Percentiles rank a stretch among this genome's conserved stretches.
phyloP scores from a whole-genome alignment of 371 early-diverging fungal species.

The Mucor saturninus region DNA sequence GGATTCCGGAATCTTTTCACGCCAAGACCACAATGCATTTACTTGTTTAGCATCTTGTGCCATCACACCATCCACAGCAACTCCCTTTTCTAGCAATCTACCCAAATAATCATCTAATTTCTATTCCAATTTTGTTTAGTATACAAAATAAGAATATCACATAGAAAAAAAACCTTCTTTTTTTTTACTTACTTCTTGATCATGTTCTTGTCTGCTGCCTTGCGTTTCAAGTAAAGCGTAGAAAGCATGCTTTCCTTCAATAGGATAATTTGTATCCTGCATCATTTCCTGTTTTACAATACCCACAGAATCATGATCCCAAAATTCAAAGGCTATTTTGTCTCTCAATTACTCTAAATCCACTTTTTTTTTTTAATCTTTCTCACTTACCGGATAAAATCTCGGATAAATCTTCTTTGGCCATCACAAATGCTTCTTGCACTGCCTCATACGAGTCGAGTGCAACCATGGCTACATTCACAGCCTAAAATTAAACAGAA shows the following conservation, averaged over 20 bases:
- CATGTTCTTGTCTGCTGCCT: slow-evolving; percentile 81
- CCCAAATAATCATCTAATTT: slow-evolving; percentile 67
- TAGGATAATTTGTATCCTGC: slow-evolving; percentile 73
- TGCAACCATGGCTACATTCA: slow-evolving; percentile 50
- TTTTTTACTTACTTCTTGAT: slow-evolving; percentile 54
- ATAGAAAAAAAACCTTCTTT: not conserved
- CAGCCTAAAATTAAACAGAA: slow-evolving; percentile 24
- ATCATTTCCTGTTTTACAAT: slow-evolving; percentile 73
- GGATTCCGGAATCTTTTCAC: slow-evolving; percentile 41
- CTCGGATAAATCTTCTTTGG: slow-evolving; percentile 51
- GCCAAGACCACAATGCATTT: slow-evolving; percentile 42
- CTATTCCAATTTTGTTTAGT: slow-evolving; percentile 14
- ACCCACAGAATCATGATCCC: slow-evolving; percentile 70
- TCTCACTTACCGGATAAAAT: slow-evolving; percentile 47
- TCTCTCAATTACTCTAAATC: no score
- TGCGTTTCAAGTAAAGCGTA: slow-evolving; percentile 91
- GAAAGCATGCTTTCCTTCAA: slow-evolving; percentile 65
- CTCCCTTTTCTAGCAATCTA: slow-evolving; percentile 51
- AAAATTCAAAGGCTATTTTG: slow-evolving; percentile 79
- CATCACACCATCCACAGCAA: slow-evolving; percentile 76
- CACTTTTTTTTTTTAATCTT: not conserved
- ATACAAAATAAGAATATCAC: not conserved
- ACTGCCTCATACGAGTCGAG: slow-evolving; percentile 48
- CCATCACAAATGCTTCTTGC: slow-evolving; percentile 47
- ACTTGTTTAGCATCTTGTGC: slow-evolving; percentile 72